Conservation (phyloP, 768 basidiomycete genomes). For the Pleurotus giganteus region DNA sequence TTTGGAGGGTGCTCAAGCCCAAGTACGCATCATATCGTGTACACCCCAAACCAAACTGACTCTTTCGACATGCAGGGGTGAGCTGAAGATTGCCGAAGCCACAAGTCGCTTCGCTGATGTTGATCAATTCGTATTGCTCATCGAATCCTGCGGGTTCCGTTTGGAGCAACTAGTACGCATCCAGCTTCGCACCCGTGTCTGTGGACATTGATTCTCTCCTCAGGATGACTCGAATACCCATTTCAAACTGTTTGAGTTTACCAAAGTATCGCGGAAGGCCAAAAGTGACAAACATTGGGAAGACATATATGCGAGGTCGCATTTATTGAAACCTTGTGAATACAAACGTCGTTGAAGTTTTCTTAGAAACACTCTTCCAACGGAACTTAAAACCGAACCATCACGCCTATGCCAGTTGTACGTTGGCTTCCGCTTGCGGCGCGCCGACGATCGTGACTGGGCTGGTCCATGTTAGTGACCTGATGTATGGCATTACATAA, state of each 20-base stretch:
- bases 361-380: too few species aligned
- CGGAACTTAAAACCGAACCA: too few species aligned
- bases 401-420: too few species aligned
- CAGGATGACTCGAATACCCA: constrained; percentile 84
- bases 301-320: constrained; percentile 47
- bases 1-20: constrained; percentile 82
- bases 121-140: constrained; percentile 62
- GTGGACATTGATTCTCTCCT: constrained; percentile 1
- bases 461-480: too few species aligned
- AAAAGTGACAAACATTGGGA: constrained; percentile 62
- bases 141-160: constrained; percentile 71
- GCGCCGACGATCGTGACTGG: too few species aligned
- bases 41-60: not conserved
- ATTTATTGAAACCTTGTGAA: constrained; percentile 82
- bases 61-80: constrained; percentile 48
- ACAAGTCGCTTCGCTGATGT: constrained; percentile 75
- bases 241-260: constrained; percentile 82
- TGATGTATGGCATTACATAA: too few species aligned
- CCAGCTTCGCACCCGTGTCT: not conserved
- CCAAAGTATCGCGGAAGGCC: constrained; percentile 48
- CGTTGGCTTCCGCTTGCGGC: too few species aligned
- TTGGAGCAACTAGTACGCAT: constrained; percentile 60
- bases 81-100: constrained; percentile 87
- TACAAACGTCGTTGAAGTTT: constrained; percentile 86
- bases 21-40: constrained; percentile 42